Conservation (phyloP, 106 monocot species). For the Dendrobium nobile region DNA sequence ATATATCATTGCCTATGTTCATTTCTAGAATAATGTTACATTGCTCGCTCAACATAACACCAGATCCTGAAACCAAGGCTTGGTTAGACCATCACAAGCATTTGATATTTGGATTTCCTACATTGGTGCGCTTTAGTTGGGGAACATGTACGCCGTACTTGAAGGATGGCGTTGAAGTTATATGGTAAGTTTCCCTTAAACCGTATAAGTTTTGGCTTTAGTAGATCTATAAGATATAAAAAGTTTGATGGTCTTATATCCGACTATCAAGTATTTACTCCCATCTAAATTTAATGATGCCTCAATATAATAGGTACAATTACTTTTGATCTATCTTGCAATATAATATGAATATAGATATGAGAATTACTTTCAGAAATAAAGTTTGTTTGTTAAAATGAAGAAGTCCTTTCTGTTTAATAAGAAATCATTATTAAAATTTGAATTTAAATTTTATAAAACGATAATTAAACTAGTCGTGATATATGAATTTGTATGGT, state of each 20-base stretch:
- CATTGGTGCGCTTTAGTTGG: slow-evolving; percentile 92
- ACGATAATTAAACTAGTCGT: too few species aligned
- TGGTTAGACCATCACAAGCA: slow-evolving; percentile 81
- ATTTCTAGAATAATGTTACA: slow-evolving; percentile 5
- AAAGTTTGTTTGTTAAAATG: not conserved
- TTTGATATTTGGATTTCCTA: slow-evolving; percentile 81
- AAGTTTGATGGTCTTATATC: not conserved
- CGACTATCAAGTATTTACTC: not conserved
- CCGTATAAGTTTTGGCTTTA: not conserved
- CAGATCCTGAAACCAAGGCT: slow-evolving; percentile 88
- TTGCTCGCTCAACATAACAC: not conserved
- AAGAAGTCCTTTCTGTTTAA: not conserved
- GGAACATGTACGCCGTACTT: slow-evolving; percentile 79
- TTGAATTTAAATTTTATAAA: not conserved
- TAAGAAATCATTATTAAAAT: not conserved
- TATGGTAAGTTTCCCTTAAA: slow-evolving; percentile 41
- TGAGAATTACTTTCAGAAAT: not conserved
- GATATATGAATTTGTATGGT: too few species aligned
- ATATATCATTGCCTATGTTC: not conserved
- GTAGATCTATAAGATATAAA: not conserved
- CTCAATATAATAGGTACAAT: not conserved
- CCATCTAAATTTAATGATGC: not conserved
- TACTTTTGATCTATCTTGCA: not conserved
- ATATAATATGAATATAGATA: not conserved
- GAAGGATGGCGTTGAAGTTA: slow-evolving; percentile 60